These are phyloP conservation scores for Allium sativum DNA, from an alignment of 106 monocot genomes.

Conservation along the genomic window DNA sequence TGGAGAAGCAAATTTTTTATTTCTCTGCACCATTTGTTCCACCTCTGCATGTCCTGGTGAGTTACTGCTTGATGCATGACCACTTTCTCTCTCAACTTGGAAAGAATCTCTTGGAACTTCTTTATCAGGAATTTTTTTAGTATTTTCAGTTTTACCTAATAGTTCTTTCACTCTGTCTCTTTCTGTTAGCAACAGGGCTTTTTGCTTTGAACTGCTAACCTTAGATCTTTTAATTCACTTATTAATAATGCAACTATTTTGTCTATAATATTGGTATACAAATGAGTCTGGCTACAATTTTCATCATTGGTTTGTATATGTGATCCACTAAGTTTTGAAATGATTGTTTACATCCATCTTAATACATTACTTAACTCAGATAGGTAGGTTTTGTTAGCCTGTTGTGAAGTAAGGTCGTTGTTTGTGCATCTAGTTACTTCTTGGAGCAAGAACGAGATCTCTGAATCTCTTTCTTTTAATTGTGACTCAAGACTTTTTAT, in stretches of 20 bases:
- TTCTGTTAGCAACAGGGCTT: constrained; percentile 69
- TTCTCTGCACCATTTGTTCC: constrained; percentile 82
- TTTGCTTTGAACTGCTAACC: constrained; percentile 38
- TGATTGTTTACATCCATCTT: constrained; percentile 31
- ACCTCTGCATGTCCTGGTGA: constrained; percentile 41
- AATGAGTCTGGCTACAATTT: constrained; percentile 27
- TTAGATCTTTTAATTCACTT: constrained; percentile 53
- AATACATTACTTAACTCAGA: constrained; percentile 37
- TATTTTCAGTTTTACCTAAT: constrained; percentile 28
- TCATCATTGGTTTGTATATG: constrained; percentile 25
- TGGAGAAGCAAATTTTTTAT: constrained; percentile 31
- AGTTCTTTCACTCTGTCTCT: constrained; percentile 47
- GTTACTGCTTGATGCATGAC: constrained; percentile 20
- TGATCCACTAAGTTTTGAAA: constrained; percentile 38
- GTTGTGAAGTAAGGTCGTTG: constrained; percentile 61
- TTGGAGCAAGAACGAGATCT: constrained; percentile 88
- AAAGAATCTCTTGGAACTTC: constrained; percentile 28
- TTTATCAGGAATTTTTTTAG: constrained; percentile 37
- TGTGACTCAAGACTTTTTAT: constrained; percentile 82
- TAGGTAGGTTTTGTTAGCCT: constrained; percentile 50
- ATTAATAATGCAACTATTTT: constrained; percentile 32
- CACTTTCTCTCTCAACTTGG: constrained; percentile 16
- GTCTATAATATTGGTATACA: constrained; percentile 35
- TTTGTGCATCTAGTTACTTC: constrained; percentile 80
- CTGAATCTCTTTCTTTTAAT: constrained; percentile 62